phyloP scores from a whole-genome alignment of 768 basidiomycete species.

The Tulasnella calospora region DNA sequence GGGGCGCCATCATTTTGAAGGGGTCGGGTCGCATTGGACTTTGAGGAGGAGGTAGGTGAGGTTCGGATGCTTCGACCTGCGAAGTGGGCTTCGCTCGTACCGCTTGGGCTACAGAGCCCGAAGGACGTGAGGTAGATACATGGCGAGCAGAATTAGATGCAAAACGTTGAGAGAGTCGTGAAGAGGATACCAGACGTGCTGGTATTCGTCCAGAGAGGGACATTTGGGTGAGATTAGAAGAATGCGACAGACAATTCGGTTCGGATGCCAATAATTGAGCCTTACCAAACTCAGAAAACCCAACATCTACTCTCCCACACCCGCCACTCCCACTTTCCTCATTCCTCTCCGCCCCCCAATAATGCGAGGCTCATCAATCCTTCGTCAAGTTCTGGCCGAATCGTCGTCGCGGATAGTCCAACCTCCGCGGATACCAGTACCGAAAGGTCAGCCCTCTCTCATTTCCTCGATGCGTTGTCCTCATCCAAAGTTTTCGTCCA shows the following conservation, averaged over 20 bases:
- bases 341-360: neutral
- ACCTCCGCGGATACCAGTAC: neutral
- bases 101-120: neutral
- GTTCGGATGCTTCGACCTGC: neutral
- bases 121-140: neutral
- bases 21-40: constrained; percentile 46
- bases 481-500: constrained; percentile 15
- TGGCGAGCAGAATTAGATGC: neutral
- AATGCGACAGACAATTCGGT: neutral
- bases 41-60: neutral
- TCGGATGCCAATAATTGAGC: constrained; percentile 9
- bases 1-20: constrained; percentile 60
- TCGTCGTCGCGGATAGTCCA: neutral
- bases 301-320: neutral
- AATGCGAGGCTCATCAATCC: constrained; percentile 10
- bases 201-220: constrained; percentile 1
- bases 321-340: neutral
- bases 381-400: constrained; percentile 5
- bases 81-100: constrained; percentile 7
- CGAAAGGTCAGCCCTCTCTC: neutral
- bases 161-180: constrained; percentile 6
- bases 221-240: neutral
- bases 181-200: neutral
- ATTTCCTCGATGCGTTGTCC: neutral
- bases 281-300: constrained; percentile 2